Conservation (phyloP, 2,329 filamentous ascomycete species). For the Alternaria conjuncta region DNA sequence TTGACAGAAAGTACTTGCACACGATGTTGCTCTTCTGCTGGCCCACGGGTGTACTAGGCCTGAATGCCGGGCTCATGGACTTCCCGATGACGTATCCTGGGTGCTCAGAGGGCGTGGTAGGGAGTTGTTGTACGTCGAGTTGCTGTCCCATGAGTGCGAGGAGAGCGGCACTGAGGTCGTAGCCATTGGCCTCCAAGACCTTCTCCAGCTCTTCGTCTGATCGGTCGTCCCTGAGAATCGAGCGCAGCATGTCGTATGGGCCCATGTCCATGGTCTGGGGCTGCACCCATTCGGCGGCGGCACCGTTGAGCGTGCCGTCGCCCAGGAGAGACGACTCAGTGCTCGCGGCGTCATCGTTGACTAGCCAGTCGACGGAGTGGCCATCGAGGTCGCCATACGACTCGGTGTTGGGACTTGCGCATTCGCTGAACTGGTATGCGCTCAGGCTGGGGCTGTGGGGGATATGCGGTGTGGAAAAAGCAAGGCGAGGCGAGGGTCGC, state of each 20-base stretch:
- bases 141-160: slow-evolving; percentile 83
- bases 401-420: slow-evolving; percentile 74
- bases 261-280: slow-evolving; percentile 86
- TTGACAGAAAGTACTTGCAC: slow-evolving; percentile 96
- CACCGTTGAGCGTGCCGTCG: slow-evolving; percentile 75
- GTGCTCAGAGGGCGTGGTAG: slow-evolving; percentile 60
- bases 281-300: slow-evolving; percentile 78
- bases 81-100: slow-evolving; percentile 83
- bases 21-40: slow-evolving; percentile 85
- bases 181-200: slow-evolving; percentile 86
- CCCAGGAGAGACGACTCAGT: slow-evolving; percentile 76
- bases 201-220: slow-evolving; percentile 93
- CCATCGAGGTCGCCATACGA: slow-evolving; percentile 90
- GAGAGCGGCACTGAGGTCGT: slow-evolving; percentile 92
- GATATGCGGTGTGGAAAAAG: slow-evolving; percentile 86
- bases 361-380: slow-evolving; percentile 96
- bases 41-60: slow-evolving; percentile 77
- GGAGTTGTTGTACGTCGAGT: slow-evolving; percentile 57
- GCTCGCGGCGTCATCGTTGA: slow-evolving; percentile 82
- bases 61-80: slow-evolving; percentile 75
- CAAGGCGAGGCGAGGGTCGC: slow-evolving; percentile 87
- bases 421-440: slow-evolving; percentile 91
- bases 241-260: slow-evolving; percentile 95
- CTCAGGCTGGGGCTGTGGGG: slow-evolving; percentile 94
- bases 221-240: slow-evolving; percentile 86